Evolutionary conservation across 257 asterid genomes (phyloP), one percentile per base, ranked within the genome.

Genomic region (Fraxinus cuspidata): DNA sequence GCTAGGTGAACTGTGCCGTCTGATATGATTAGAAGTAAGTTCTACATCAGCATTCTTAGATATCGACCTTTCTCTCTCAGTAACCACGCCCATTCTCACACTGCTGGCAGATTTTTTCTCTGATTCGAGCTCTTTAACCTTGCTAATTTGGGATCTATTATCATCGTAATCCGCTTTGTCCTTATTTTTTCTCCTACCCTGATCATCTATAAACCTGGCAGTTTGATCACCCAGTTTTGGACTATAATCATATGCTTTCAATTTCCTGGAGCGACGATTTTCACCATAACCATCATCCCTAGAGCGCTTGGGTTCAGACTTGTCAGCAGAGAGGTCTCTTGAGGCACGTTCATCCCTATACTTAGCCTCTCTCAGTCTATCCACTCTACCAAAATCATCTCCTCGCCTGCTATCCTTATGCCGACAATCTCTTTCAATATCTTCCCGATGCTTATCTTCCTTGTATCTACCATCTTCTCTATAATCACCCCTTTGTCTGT

Each of bases 1-100:
- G 84, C 90, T 85, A 40, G 99, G 98, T 21, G 99, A 93, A 79
- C 88, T 81, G 79, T 90, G 87, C 79, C 91, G 86, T 83, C 94
- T 94, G 81, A 79, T 73, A 74, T 89, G 93, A 58, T 84, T 83
- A 68, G 92, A 83, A 81, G 87, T 73, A 79, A 63, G 85, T 72
- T 90, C 99, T 40, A 75, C 6, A 68, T 93, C 97, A 76, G 84
- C 86, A 88, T 85, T 88, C 78, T 89, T 90, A 60, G 98, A 86
- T 77, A 87, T 31, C 53, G 96, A 87, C 86, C 94, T 84, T 76
- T 85, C 96, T 86, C 92, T 86, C 51, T 94, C 96, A 81, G 86
- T 71, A 70, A 77, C 72, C 1, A 78, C 44, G 76, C 91, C 95
- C 42, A 83, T 68, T 82, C 89, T 87, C 21, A 81, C 81, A 83